Evolutionary conservation across 164 flowering plant species (phyloP).

Genomic region (Tetracentron sinense): DNA sequence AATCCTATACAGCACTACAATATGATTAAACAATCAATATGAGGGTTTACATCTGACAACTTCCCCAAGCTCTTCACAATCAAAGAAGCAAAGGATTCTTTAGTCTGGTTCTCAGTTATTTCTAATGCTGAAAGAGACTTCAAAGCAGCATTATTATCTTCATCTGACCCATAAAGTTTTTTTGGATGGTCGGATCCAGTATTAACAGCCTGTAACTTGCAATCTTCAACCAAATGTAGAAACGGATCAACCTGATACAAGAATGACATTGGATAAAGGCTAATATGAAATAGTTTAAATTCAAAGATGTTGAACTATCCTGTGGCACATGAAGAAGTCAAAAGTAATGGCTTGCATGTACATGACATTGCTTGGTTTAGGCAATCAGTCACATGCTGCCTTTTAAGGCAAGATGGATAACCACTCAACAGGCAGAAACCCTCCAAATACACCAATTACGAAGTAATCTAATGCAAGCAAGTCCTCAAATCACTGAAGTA

Average conservation of each 20-base stretch:
- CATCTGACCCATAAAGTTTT: slow-evolving; percentile 61
- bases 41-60: slow-evolving; percentile 45
- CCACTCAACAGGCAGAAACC: too few species aligned
- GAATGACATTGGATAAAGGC: slow-evolving; percentile 8
- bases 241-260: slow-evolving; percentile 79
- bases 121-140: slow-evolving; percentile 54
- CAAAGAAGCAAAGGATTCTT: slow-evolving; percentile 52
- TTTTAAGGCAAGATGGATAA: too few species aligned
- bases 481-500: background rate
- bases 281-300: background rate
- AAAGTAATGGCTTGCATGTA: background rate
- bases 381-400: too few species aligned
- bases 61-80: slow-evolving; percentile 58
- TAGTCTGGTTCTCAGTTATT: slow-evolving; percentile 41
- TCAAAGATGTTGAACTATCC: too few species aligned
- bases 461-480: background rate
- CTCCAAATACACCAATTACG: background rate
- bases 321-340: background rate
- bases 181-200: slow-evolving; percentile 20
- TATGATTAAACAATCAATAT: background rate
- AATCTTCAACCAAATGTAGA: slow-evolving; percentile 62
- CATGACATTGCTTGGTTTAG: background rate
- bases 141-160: slow-evolving; percentile 62
- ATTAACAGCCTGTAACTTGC: slow-evolving; percentile 57
- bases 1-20: too few species aligned